phyloP scores from a whole-genome alignment of 1,284 basidiomycete species.

The Sporisorium graminicola region DNA sequence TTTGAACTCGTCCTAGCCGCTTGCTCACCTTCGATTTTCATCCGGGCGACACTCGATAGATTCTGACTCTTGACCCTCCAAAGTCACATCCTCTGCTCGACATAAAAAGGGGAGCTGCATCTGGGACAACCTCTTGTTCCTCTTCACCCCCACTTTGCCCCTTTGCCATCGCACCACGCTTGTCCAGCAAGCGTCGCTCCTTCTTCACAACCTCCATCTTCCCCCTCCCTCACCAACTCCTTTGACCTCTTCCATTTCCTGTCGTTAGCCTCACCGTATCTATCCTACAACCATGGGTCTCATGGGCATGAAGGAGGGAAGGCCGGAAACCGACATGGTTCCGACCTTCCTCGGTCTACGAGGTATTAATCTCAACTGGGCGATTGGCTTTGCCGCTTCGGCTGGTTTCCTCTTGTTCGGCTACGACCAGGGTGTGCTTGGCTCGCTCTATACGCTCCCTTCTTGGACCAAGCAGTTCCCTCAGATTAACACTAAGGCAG shows the following conservation, averaged over 20 bases:
- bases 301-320: constrained; percentile 34
- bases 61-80: constrained; percentile 1
- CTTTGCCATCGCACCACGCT: neutral
- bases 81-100: neutral
- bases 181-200: neutral
- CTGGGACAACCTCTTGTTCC: neutral
- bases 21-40: constrained; percentile 1
- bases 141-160: neutral
- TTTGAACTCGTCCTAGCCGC: constrained; percentile 3
- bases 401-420: constrained; percentile 67
- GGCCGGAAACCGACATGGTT: constrained; percentile 48
- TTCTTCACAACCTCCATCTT: neutral
- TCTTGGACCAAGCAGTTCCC: constrained; percentile 60
- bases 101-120: neutral
- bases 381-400: constrained; percentile 64
- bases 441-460: constrained; percentile 62
- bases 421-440: constrained; percentile 68
- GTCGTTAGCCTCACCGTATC: neutral
- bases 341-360: constrained; percentile 57
- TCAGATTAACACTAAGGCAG: constrained; percentile 50
- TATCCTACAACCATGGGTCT: constrained; percentile 30
- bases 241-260: neutral
- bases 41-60: neutral
- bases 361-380: constrained; percentile 55
- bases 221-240: neutral